Evolutionary conservation across 2,329 filamentous ascomycete species (phyloP), one percentile per base, ranked within the genome.

Genomic region (Aspergillus sojae): DNA sequence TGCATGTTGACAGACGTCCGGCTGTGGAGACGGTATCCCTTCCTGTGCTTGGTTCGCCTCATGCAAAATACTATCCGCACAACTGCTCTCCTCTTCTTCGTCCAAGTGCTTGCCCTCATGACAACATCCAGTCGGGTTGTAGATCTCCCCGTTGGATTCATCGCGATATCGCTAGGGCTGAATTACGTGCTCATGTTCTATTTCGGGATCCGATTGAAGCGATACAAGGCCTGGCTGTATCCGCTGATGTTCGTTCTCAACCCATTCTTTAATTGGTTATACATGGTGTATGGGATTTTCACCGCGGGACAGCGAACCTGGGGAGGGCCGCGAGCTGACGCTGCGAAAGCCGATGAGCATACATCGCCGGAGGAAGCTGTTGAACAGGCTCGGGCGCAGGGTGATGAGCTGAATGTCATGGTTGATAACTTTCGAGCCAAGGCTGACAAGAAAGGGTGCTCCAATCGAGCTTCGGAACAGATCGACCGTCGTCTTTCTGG

Each of bases 121-220:
- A 95, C 92, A 6, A 97, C 93, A 0, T 91, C 90, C 0, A 93
- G 93, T 76, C 90, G 85, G 68, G 83, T 96, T 41, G 78, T 86
- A 28, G 89, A 95, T 72, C 84, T 98, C 9, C 95, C 95, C 0
- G 90, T 97, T 26, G 94, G 94, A 21, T 97, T 98, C 79, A 96
- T 98, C 71, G 93, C 88, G 34, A 90, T 98, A 34, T 97, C 94
- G 0, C 85, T 98, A 2, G 94, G 94, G 0, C 84, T 98, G 45
- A 98, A 98, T 76, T 98, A 94, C 90, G 76, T 93, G 57, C 87
- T 98, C 76, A 98, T 98, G 94, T 82, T 98, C 65, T 98, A 97
- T 81, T 97, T 98, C 77, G 94, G 93, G 28, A 86, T 89, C 61
- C 93, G 92, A 78, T 86, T 98, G 56, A 89, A 90, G 65, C 87